phyloP scores from a whole-genome alignment of 345 rosid genomes.

The Orychophragmus violaceus region DNA sequence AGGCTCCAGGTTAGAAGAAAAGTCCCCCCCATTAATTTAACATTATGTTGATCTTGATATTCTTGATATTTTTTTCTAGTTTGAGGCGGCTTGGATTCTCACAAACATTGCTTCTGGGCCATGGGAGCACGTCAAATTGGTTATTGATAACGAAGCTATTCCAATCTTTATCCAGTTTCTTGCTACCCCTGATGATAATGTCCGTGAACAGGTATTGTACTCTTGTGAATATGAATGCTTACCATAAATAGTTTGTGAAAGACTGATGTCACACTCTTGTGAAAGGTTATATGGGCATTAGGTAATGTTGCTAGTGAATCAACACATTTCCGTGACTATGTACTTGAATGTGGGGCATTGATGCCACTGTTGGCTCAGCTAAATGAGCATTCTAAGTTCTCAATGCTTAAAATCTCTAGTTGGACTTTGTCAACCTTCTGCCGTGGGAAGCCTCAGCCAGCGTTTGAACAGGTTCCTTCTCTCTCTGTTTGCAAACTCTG shows the following conservation, averaged over 20 bases:
- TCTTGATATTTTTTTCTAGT: too few relatives aligned
- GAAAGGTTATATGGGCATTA: conserved; percentile 73
- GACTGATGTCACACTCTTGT: not conserved
- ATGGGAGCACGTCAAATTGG: conserved; percentile 54
- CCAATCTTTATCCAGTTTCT: conserved; percentile 58
- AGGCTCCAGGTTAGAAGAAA: too few relatives aligned
- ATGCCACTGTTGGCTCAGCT: conserved; percentile 46
- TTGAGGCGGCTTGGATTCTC: conserved; percentile 78
- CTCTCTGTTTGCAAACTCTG: too few relatives aligned
- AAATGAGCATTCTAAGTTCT: conserved; percentile 43
- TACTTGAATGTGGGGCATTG: conserved; percentile 46
- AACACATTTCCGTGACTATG: conserved; percentile 49
- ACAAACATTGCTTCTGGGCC: conserved; percentile 73
- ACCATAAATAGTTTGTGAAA: not conserved
- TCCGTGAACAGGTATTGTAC: conserved; percentile 62
- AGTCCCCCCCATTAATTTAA: too few relatives aligned
- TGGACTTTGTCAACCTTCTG: conserved; percentile 70
- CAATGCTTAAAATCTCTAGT: conserved; percentile 50
- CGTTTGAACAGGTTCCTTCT: conserved; percentile 54
- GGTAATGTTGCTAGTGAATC: conserved; percentile 68
- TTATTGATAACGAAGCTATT: conserved; percentile 57
- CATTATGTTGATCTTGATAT: too few relatives aligned
- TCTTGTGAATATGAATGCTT: not conserved
- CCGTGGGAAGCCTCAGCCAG: conserved; percentile 54
- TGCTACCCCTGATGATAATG: conserved; percentile 51